Evolutionary conservation across 1,284 basidiomycete species (phyloP).

Genomic region (Cutaneotrichosporon sp.): DNA sequence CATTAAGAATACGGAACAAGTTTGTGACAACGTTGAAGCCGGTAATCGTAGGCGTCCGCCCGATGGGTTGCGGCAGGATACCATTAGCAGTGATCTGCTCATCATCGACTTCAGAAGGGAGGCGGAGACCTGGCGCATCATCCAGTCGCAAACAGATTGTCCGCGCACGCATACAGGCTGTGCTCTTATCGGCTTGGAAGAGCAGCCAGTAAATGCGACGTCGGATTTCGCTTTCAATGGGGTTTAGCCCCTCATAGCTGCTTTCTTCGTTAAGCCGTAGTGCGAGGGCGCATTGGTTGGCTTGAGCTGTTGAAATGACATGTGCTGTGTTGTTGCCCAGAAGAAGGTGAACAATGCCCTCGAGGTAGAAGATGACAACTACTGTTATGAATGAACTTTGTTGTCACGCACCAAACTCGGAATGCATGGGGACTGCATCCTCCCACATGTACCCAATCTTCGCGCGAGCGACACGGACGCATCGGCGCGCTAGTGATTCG

Average conservation of each 20-base stretch:
- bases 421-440: constrained; percentile 14
- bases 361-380: constrained; percentile 23
- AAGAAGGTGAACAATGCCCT: constrained; percentile 40
- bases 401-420: constrained; percentile 13
- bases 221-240: constrained; percentile 38
- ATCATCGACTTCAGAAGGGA: constrained; percentile 46
- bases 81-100: constrained; percentile 42
- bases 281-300: constrained; percentile 38
- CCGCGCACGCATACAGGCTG: constrained; percentile 37
- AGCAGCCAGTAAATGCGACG: constrained; percentile 41
- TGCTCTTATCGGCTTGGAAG: constrained; percentile 45
- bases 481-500: constrained; percentile 30
- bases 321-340: constrained; percentile 43
- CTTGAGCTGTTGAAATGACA: constrained; percentile 33
- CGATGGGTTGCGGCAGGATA: constrained; percentile 35
- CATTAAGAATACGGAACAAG: constrained; percentile 41
- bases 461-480: constrained; percentile 28
- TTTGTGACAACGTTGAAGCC: constrained; percentile 44
- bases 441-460: constrained; percentile 39
- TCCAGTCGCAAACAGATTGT: constrained; percentile 34
- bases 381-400: background rate
- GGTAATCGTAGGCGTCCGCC: constrained; percentile 34
- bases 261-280: constrained; percentile 40
- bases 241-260: constrained; percentile 36
- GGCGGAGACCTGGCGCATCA: constrained; percentile 28